A percentile compares a stretch with the other conserved stretches of the same genome.
These are phyloP conservation scores for Alectoria sarmentosa DNA, from an alignment of 495 filamentous ascomycete species.

Conservation along the genomic window DNA sequence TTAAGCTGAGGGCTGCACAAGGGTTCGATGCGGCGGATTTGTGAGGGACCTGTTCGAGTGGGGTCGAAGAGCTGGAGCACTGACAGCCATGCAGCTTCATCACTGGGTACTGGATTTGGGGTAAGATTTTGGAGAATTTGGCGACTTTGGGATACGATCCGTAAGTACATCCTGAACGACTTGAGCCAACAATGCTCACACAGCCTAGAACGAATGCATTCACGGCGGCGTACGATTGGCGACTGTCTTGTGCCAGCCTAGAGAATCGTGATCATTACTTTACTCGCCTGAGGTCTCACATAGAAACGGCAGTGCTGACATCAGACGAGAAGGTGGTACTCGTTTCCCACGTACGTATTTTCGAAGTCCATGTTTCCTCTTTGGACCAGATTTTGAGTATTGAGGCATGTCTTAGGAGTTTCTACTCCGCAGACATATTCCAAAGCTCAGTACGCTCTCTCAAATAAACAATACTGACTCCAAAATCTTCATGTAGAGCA, in stretches of 20 bases:
- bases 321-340: slow-evolving; percentile 73
- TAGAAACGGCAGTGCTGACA: slow-evolving; percentile 68
- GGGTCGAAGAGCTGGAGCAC: neutral
- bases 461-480: no score
- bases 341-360: no score
- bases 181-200: slow-evolving; percentile 12
- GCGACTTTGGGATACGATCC: slow-evolving; percentile 95
- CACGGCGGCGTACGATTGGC: slow-evolving; percentile 95
- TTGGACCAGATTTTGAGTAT: no score
- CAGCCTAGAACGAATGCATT: slow-evolving; percentile 65
- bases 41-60: slow-evolving; percentile 55
- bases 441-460: no score
- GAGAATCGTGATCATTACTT: slow-evolving; percentile 92
- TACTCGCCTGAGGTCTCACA: slow-evolving; percentile 77
- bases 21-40: slow-evolving; percentile 98
- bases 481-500: no score
- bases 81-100: slow-evolving; percentile 34
- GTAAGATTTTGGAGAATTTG: slow-evolving; percentile 93
- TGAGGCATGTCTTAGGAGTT: no score
- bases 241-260: slow-evolving; percentile 84
- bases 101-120: slow-evolving; percentile 96
- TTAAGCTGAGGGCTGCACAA: slow-evolving; percentile 91
- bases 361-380: no score
- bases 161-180: slow-evolving; percentile 8
- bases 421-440: no score